These are phyloP conservation scores for Botrytis medusae DNA, from an alignment of 2,329 filamentous ascomycete genomes.

Conservation along the genomic window DNA sequence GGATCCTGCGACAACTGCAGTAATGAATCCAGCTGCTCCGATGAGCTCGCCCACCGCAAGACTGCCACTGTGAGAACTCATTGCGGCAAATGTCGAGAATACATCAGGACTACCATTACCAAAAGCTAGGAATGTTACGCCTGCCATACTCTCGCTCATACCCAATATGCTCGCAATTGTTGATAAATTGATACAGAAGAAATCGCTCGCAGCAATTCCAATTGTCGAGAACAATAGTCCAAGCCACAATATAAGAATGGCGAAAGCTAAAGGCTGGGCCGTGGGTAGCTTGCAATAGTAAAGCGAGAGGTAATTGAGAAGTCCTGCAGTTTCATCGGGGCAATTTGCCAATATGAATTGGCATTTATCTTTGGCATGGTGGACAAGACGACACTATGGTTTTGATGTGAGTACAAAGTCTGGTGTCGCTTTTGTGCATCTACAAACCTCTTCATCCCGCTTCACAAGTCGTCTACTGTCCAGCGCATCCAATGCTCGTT, in stretches of 20 bases:
- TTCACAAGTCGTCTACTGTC: constrained; percentile 34
- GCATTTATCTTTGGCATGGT: constrained; percentile 77
- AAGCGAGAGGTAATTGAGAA: constrained; percentile 82
- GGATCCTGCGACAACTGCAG: constrained; percentile 90
- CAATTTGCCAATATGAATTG: constrained; percentile 82
- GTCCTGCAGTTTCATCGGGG: constrained; percentile 82
- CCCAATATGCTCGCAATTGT: constrained; percentile 87
- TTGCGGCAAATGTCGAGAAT: constrained; percentile 97
- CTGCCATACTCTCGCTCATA: constrained; percentile 92
- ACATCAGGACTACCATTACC: constrained; percentile 98
- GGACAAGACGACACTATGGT: constrained; percentile 72
- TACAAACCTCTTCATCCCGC: constrained; percentile 39
- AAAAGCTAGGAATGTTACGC: constrained; percentile 94
- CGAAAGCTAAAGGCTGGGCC: constrained; percentile 74
- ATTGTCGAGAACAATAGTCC: constrained; percentile 92
- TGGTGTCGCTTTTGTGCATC: neutral
- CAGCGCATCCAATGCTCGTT: constrained; percentile 32
- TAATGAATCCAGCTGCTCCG: constrained; percentile 93
- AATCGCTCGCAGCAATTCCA: constrained; percentile 95
- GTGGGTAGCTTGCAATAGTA: constrained; percentile 81
- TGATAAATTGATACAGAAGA: constrained; percentile 95
- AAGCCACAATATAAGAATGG: constrained; percentile 77
- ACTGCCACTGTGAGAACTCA: constrained; percentile 96
- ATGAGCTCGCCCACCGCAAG: constrained; percentile 94
- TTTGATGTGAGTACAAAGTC: constrained; percentile 13